These are phyloP conservation scores for Penicillium thymicola DNA, from an alignment of 2,329 filamentous ascomycete species.

Conservation along the genomic window DNA sequence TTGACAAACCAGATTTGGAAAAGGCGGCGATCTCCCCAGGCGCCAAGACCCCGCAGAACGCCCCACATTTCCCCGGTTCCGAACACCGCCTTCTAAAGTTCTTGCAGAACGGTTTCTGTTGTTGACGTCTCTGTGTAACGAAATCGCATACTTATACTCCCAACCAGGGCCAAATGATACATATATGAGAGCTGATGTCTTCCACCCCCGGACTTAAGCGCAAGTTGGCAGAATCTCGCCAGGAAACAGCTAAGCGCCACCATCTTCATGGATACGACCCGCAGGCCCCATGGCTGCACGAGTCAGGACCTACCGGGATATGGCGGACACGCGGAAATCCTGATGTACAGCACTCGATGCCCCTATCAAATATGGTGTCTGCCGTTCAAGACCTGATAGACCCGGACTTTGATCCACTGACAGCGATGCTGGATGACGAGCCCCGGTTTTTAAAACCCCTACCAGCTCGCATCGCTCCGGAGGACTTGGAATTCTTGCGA, in stretches of 20 bases:
- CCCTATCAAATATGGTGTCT: slow-evolving; percentile 39
- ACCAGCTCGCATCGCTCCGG: slow-evolving; percentile 67
- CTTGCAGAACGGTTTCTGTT: not conserved
- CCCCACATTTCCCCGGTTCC: slow-evolving; percentile 21
- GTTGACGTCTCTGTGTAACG: not conserved
- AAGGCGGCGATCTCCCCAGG: not conserved
- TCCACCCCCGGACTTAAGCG: slow-evolving; percentile 25
- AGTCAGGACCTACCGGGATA: slow-evolving; percentile 22
- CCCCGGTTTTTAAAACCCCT: slow-evolving; percentile 71
- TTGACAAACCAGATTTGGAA: not conserved
- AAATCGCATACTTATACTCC: not conserved
- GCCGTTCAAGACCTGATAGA: slow-evolving; percentile 39
- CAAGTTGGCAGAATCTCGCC: slow-evolving; percentile 23
- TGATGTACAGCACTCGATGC: slow-evolving; percentile 30
- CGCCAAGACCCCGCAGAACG: slow-evolving; percentile 15
- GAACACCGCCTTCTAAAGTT: slow-evolving; percentile 25
- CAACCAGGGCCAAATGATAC: not conserved
- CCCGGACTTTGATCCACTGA: slow-evolving; percentile 39
- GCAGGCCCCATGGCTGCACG: slow-evolving; percentile 32
- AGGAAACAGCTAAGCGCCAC: slow-evolving; percentile 23
- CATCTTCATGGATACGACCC: slow-evolving; percentile 29
- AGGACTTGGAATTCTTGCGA: slow-evolving; percentile 75
- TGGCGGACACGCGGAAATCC: slow-evolving; percentile 31
- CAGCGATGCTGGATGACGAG: slow-evolving; percentile 36
- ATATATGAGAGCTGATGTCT: slow-evolving; percentile 17